phyloP scores from a whole-genome alignment of 192 early-diverging fungal species.

The Coemansia sp. region DNA sequence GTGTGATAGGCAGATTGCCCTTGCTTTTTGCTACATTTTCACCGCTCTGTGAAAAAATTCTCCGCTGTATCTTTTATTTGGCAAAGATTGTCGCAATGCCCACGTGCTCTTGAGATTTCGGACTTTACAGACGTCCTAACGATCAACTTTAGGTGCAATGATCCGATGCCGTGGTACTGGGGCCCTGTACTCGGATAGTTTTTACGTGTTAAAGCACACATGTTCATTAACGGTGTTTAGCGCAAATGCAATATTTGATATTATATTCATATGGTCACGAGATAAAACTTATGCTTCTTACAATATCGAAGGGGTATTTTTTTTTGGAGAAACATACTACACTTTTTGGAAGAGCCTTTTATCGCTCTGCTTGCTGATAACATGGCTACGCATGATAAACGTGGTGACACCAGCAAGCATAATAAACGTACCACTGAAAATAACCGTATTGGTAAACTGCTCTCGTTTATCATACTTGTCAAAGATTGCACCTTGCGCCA shows the following conservation, averaged over 20 bases:
- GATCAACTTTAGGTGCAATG: not conserved
- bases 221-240: not conserved
- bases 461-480: slow-evolving; percentile 29
- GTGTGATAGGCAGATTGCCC: not conserved
- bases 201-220: not conserved
- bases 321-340: not conserved
- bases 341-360: slow-evolving; percentile 18
- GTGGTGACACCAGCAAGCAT: slow-evolving; percentile 23
- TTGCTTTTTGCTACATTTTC: not conserved
- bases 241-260: not conserved
- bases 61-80: slow-evolving; percentile 19
- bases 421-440: slow-evolving; percentile 39
- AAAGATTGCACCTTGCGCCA: slow-evolving; percentile 32
- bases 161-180: not conserved
- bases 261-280: not conserved
- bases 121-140: not conserved
- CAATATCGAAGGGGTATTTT: not conserved
- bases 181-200: not conserved
- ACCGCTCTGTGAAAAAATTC: slow-evolving; percentile 20
- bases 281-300: not conserved
- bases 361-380: slow-evolving; percentile 12
- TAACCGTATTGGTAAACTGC: slow-evolving; percentile 38
- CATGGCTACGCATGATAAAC: slow-evolving; percentile 24
- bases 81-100: not conserved
- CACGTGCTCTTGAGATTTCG: not conserved